Evolutionary conservation across 2,329 filamentous ascomycete genomes (phyloP).

Genomic region (Penicillium polonicum): DNA sequence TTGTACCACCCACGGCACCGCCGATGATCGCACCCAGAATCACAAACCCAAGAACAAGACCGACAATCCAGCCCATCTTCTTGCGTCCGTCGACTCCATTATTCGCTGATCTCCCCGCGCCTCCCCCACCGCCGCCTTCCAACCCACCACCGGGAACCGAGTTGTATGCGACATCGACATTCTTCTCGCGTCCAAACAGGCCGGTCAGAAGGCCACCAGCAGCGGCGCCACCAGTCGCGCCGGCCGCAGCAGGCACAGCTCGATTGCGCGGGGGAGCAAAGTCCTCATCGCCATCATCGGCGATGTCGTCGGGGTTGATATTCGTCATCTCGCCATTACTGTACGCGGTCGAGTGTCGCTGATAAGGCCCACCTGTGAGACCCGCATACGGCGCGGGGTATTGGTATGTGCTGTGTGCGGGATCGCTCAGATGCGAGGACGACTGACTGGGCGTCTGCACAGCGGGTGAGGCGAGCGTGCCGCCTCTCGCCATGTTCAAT

Average conservation of each 20-base stretch:
- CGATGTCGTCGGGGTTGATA: conserved; percentile 76
- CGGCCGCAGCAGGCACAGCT: conserved; percentile 7
- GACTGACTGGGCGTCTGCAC: conserved; percentile 35
- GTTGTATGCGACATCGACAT: conserved; percentile 53
- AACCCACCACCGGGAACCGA: conserved; percentile 47
- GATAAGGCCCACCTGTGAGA: conserved; percentile 64
- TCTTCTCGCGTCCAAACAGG: conserved; percentile 44
- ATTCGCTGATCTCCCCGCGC: conserved; percentile 64
- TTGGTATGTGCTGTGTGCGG: conserved; percentile 44
- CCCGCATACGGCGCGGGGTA: conserved; percentile 32
- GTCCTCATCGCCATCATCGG: conserved; percentile 85
- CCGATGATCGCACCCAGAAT: conserved; percentile 69
- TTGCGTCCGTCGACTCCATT: conserved; percentile 62
- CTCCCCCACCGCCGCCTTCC: conserved; percentile 55
- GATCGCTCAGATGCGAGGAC: conserved; percentile 31
- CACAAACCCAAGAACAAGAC: conserved; percentile 64
- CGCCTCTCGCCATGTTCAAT: conserved; percentile 38
- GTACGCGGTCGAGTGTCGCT: conserved; percentile 53
- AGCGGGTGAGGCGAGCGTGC: conserved; percentile 34
- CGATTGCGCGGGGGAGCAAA: conserved; percentile 53
- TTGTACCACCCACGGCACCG: conserved; percentile 70
- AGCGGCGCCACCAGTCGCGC: conserved; percentile 49
- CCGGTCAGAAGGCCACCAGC: conserved; percentile 46
- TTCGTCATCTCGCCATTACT: conserved; percentile 47
- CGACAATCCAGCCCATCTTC: conserved; percentile 67